Conservation (phyloP, 2,329 filamentous ascomycete genomes). For the Pestalotiopsis sp. region DNA sequence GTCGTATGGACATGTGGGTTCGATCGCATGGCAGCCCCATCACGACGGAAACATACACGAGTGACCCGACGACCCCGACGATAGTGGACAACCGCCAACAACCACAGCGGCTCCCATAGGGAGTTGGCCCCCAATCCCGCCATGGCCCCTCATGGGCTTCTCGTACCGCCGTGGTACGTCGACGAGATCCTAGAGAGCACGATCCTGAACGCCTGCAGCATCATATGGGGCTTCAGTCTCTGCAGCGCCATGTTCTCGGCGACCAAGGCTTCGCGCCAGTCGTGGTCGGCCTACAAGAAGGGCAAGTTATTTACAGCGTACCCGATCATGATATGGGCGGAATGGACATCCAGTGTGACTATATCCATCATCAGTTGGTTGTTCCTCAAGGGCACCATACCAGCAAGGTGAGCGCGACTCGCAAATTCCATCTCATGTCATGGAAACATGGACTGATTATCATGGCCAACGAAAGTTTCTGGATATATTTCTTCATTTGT, state of each 20-base stretch:
- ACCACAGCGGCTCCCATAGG: background rate
- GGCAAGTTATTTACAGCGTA: constrained; percentile 31
- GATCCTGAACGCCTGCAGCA: constrained; percentile 32
- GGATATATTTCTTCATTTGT: constrained; percentile 16
- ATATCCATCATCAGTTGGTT: constrained; percentile 34
- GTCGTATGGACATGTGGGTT: background rate
- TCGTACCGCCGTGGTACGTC: constrained; percentile 17
- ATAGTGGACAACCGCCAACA: background rate
- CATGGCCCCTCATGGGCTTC: constrained; percentile 11
- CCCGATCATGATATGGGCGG: constrained; percentile 37
- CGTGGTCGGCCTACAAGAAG: constrained; percentile 23
- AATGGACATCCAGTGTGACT: constrained; percentile 29
- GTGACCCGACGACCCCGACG: background rate
- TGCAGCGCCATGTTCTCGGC: constrained; percentile 32
- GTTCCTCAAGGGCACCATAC: constrained; percentile 15
- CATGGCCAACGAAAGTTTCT: constrained; percentile 5
- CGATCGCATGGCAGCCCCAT: background rate
- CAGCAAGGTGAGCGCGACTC: constrained; percentile 9
- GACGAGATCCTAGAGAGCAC: background rate
- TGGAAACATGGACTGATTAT: background rate
- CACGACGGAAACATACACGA: background rate
- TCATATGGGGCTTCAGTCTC: constrained; percentile 34
- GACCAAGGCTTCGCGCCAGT: constrained; percentile 33
- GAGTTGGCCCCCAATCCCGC: background rate
- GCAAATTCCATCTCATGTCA: too few species aligned